Conservation (phyloP, 768 basidiomycete genomes). For the Xerocomellus intermedius region DNA sequence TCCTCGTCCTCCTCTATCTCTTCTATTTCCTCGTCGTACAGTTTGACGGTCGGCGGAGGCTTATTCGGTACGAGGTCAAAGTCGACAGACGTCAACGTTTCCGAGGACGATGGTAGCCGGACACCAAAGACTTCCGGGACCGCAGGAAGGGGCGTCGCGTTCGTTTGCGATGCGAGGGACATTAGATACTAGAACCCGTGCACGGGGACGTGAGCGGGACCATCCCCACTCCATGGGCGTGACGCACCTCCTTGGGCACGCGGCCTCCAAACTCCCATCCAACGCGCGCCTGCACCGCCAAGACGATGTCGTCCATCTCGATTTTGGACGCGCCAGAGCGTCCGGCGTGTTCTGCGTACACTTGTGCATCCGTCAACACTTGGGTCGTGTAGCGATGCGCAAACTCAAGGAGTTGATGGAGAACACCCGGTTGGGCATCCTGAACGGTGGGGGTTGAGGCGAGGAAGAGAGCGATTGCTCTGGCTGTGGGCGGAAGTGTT, state of each 20-base stretch:
- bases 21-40: constrained; percentile 80
- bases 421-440: constrained; percentile 81
- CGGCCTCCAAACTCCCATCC: constrained; percentile 92
- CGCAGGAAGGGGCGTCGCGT: constrained; percentile 73
- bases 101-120: constrained; percentile 64
- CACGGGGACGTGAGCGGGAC: not conserved
- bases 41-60: constrained; percentile 71
- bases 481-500: constrained; percentile 79
- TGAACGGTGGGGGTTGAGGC: constrained; percentile 83
- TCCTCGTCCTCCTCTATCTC: constrained; percentile 60
- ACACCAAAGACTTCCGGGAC: constrained; percentile 90
- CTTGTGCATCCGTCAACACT: constrained; percentile 79
- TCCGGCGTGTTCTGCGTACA: constrained; percentile 86
- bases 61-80: constrained; percentile 86
- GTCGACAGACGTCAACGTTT: constrained; percentile 77
- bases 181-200: constrained; percentile 57
- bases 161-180: constrained; percentile 81
- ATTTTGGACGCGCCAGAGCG: constrained; percentile 60
- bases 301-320: constrained; percentile 77
- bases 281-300: constrained; percentile 85
- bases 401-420: constrained; percentile 86
- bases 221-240: too few species aligned
- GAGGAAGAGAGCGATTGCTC: constrained; percentile 78
- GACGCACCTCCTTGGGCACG: constrained; percentile 80
- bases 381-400: constrained; percentile 82